phyloP scores from a whole-genome alignment of 2,329 filamentous ascomycete species.

The Didymosphaeria variabile region DNA sequence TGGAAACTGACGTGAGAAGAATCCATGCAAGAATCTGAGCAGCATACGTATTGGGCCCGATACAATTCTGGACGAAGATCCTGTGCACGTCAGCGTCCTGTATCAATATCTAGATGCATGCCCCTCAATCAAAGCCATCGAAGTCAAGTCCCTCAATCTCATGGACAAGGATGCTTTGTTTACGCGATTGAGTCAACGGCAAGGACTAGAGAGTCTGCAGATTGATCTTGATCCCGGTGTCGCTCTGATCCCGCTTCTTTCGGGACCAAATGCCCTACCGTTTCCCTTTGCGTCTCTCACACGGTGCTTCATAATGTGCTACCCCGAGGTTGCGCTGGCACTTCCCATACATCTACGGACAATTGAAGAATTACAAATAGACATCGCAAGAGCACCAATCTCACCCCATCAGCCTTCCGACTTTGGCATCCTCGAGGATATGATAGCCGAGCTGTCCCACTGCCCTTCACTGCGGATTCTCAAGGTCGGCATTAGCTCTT shows the following conservation, averaged over 20 bases:
- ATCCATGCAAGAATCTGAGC: constrained; percentile 31
- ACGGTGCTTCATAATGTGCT: constrained; percentile 40
- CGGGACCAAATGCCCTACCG: constrained; percentile 24
- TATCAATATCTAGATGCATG: constrained; percentile 30
- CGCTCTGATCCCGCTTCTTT: constrained; percentile 32
- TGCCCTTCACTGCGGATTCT: constrained; percentile 34
- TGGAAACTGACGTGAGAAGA: constrained; percentile 16
- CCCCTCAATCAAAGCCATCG: constrained; percentile 32
- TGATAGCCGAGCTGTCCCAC: constrained; percentile 28
- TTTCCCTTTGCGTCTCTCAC: constrained; percentile 34
- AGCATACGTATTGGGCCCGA: constrained; percentile 39
- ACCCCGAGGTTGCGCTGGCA: constrained; percentile 42
- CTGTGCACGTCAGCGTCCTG: constrained; percentile 33
- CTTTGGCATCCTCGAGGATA: constrained; percentile 29
- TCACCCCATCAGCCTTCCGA: constrained; percentile 27
- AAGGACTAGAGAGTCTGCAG: constrained; percentile 36
- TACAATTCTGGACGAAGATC: constrained; percentile 27
- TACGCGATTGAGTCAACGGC: constrained; percentile 33
- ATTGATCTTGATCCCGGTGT: constrained; percentile 44
- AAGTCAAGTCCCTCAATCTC: constrained; percentile 35
- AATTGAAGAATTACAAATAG: constrained; percentile 39
- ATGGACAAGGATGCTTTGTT: constrained; percentile 39
- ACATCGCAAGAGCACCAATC: constrained; percentile 38
- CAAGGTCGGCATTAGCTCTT: constrained; percentile 36
- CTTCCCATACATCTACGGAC: constrained; percentile 32